Evolutionary conservation across 208 protist genomes (phyloP).

Genomic region (Leishmania major): DNA sequence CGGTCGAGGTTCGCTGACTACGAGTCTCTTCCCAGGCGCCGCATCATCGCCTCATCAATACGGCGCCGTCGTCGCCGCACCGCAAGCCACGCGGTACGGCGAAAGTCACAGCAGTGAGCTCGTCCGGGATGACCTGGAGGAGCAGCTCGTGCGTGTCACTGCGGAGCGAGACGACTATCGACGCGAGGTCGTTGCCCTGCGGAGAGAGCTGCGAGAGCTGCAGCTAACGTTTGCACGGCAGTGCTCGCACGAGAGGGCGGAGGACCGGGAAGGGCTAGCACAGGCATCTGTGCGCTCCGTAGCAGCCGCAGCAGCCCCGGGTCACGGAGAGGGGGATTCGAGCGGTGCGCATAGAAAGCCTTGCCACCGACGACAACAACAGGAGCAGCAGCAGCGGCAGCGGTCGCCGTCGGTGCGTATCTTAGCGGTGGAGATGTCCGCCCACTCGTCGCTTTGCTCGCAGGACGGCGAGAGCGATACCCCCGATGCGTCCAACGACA

Average conservation of each 20-base stretch:
- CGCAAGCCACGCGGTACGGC: not conserved
- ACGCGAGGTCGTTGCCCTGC: conserved; percentile 21
- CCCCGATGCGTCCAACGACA: not conserved
- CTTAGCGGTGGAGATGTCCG: conserved; percentile 32
- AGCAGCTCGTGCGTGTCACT: conserved; percentile 27
- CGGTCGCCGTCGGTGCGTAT: conserved; percentile 1
- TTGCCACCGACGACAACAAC: not conserved
- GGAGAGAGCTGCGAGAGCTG: conserved; percentile 19
- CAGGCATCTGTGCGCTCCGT: not conserved
- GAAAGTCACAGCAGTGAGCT: not conserved
- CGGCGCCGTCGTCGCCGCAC: not conserved
- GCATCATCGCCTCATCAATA: not conserved
- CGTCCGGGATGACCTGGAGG: conserved; percentile 15
- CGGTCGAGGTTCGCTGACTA: not conserved
- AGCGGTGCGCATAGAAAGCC: not conserved
- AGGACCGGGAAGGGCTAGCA: not conserved
- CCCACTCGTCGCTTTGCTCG: conserved; percentile 11
- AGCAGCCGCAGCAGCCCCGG: not conserved
- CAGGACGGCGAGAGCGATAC: conserved; percentile 3
- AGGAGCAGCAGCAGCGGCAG: not conserved
- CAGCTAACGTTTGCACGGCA: not conserved
- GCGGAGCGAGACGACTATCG: conserved; percentile 37
- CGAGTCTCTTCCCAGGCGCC: not conserved
- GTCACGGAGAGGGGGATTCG: not conserved
- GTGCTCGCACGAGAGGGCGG: not conserved